These are phyloP conservation scores for Alternaria brassicicola DNA, from an alignment of 2,329 filamentous ascomycete species.

Conservation along the genomic window DNA sequence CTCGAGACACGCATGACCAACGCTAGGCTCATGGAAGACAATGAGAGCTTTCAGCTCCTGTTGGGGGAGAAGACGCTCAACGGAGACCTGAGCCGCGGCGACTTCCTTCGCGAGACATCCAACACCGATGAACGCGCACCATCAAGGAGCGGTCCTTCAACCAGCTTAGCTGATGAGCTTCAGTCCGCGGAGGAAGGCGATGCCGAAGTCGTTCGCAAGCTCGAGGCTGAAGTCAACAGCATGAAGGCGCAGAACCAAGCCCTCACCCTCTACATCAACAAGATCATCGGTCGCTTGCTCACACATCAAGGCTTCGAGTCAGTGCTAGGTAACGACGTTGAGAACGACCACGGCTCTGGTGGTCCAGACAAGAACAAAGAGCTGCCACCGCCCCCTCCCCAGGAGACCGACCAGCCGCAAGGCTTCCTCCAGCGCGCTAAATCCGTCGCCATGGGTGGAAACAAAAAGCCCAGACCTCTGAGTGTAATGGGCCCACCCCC, in stretches of 20 bases:
- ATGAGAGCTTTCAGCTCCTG: conserved; percentile 95
- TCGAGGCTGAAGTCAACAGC: conserved; percentile 79
- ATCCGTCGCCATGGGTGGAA: conserved; percentile 59
- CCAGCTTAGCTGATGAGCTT: conserved; percentile 77
- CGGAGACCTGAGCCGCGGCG: conserved; percentile 84
- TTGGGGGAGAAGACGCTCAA: conserved; percentile 95
- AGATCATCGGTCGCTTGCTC: conserved; percentile 93
- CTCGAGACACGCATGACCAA: conserved; percentile 96
- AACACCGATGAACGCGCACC: conserved; percentile 40
- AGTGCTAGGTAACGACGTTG: conserved; percentile 79
- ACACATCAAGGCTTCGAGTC: conserved; percentile 95
- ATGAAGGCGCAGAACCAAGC: conserved; percentile 96
- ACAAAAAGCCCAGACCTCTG: conserved; percentile 53
- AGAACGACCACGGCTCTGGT: conserved; percentile 26
- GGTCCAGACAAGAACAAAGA: conserved; percentile 74
- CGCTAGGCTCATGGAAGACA: conserved; percentile 95
- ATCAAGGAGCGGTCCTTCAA: conserved; percentile 43
- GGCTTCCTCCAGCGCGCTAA: conserved; percentile 64
- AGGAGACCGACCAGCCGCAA: conserved; percentile 55
- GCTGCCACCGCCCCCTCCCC: conserved; percentile 75
- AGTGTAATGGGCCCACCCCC: conserved; percentile 41
- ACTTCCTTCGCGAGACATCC: conserved; percentile 69
- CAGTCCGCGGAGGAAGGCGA: conserved; percentile 66
- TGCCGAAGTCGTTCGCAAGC: conserved; percentile 59
- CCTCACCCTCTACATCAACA: conserved; percentile 96